phyloP scores from a whole-genome alignment of 163 green algal genomes.

The Chlorella variabilis region DNA sequence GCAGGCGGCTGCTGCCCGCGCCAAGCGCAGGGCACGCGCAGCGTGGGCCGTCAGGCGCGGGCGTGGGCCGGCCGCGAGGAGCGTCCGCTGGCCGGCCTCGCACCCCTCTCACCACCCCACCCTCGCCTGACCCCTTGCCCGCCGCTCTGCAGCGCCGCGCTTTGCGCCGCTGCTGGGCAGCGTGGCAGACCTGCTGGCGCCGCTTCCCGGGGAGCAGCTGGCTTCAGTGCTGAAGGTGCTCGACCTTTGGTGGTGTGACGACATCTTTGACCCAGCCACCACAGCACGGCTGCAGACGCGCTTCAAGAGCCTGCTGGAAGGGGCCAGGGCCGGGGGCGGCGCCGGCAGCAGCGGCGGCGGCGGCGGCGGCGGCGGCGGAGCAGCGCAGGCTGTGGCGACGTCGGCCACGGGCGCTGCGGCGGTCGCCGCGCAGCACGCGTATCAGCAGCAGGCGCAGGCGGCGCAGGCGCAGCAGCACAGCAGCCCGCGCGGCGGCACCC shows the following conservation, averaged over 20 bases:
- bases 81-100: no score
- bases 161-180: constrained; percentile 16
- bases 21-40: no score
- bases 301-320: constrained; percentile 8
- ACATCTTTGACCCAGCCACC: constrained; percentile 15
- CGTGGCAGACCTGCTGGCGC: constrained; percentile 18
- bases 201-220: constrained; percentile 9
- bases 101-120: neutral
- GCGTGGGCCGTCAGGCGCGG: no score
- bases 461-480: neutral
- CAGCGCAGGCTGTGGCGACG: neutral
- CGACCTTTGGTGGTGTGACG: constrained; percentile 34
- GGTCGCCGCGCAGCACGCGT: neutral
- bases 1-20: no score
- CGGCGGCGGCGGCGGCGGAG: neutral
- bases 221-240: constrained; percentile 23
- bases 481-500: neutral
- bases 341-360: neutral
- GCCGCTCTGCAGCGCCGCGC: constrained; percentile 15
- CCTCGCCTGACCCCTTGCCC: no score
- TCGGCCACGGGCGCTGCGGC: neutral
- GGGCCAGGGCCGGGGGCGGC: neutral
- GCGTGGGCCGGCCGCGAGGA: no score
- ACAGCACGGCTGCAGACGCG: constrained; percentile 14
- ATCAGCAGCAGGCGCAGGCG: neutral